Base-by-base conservation (phyloP, 1,284 basidiomycete genomes). In the Puccinia polysora region DNA sequence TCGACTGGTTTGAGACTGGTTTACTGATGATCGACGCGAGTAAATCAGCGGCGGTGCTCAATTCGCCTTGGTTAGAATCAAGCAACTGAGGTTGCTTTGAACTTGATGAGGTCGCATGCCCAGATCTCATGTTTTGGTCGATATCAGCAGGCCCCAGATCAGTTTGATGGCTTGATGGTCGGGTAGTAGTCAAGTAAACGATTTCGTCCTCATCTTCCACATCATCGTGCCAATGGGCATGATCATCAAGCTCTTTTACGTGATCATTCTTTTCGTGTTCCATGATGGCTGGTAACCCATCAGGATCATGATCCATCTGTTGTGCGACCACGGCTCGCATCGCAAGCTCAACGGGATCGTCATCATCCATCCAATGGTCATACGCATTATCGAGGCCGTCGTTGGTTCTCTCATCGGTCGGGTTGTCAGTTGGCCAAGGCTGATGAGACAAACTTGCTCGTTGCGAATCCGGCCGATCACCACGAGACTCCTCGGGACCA, bases 251-350 rank as follows among this genome's bases (percentile, higher is more conserved):
- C 5, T 10, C 6, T 10, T 58, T 14, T 12, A 36, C 23, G 25
- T 30, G 12, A 6, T 36, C 28, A 36, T 58, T 15, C 30, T 58
- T 14, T 15, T 12, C 14, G 23, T 36, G 5, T 58, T 58, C n/a
- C n/a, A n/a, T n/a, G n/a, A n/a, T n/a, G 20, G 15, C 25, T 15
- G 20, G 8, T 25, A 10, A 23, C 14, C 15, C 43, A 34, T 56
- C 25, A 47, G 18, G 43, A 10, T 70, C 58, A 18, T 52, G 25
- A 14, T 36, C n/a, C 32, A 60, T 52, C 50, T 70, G 68, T 25
- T 68, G 65, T 32, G 65, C 65, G n/a, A 68, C 65, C 8, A 68
- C 65, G 10, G 53, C 65, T 34, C 65, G 65, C 68, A 70, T 70
- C 15, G 68, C 58, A 12, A 70, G 45, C 45, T 70, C 56, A n/a